Percentiles rank a stretch among this genome's conserved stretches.
Conservation (phyloP, 176 grass and related monocot species). For the Calamus simplicifolius region DNA sequence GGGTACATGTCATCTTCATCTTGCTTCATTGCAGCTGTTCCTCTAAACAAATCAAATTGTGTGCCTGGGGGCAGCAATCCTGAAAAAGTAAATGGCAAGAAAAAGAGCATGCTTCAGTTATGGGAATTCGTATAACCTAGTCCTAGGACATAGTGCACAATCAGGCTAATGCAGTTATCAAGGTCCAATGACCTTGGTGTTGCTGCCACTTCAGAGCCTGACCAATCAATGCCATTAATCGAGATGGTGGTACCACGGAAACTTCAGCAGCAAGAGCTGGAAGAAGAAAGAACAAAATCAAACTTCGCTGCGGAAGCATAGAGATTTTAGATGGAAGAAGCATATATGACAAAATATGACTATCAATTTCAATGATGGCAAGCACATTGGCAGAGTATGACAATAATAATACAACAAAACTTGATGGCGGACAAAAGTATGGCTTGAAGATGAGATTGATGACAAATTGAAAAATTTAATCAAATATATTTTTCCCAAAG, state of each 20-base stretch:
- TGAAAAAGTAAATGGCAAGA: constrained; percentile 19
- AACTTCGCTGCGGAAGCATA: not conserved
- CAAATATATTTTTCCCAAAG: too few relatives aligned
- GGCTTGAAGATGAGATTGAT: too few relatives aligned
- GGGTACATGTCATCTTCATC: constrained; percentile 90
- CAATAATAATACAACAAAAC: too few relatives aligned
- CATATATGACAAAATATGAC: too few relatives aligned
- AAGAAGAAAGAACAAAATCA: constrained; percentile 11
- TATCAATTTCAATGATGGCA: too few relatives aligned
- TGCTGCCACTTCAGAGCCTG: constrained; percentile 99
- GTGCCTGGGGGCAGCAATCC: constrained; percentile 89
- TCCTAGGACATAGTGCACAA: not conserved
- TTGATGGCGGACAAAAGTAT: too few relatives aligned
- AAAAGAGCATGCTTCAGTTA: constrained; percentile 3
- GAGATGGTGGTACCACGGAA: constrained; percentile 86
- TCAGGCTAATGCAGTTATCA: not conserved
- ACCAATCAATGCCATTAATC: constrained; percentile 93
- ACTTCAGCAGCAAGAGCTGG: constrained; percentile 90
- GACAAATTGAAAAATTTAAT: too few relatives aligned
- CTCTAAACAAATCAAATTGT: constrained; percentile 99
- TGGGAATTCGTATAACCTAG: constrained; percentile 5
- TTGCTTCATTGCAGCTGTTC: constrained; percentile 98
- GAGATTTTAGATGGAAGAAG: too few relatives aligned
- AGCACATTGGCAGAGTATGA: too few relatives aligned
- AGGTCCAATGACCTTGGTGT: constrained; percentile 59